Evolutionary conservation across 2,329 filamentous ascomycete species (phyloP).

Genomic region (Pseudocercospora musae): DNA sequence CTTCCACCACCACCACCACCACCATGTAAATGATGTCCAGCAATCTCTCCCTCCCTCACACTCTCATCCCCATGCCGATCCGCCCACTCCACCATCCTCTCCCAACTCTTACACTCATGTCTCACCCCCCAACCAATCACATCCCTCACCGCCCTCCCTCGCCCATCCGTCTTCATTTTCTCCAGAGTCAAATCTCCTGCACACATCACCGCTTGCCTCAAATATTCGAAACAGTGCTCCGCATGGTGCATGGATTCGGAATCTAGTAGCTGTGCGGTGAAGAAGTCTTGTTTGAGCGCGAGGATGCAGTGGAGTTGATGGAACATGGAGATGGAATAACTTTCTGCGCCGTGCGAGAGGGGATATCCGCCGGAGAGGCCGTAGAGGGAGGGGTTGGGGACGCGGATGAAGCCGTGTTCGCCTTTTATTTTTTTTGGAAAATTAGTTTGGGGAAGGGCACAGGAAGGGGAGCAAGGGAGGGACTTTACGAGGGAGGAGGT

Average conservation of each 20-base stretch:
- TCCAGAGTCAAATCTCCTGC: conserved; percentile 7
- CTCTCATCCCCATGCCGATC: background rate
- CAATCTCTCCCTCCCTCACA: conserved; percentile 1
- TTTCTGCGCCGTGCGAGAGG: background rate
- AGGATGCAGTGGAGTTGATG: conserved; percentile 7
- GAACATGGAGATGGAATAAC: conserved; percentile 7
- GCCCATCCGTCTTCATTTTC: background rate
- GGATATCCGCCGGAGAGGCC: conserved; percentile 1
- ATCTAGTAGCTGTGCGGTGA: background rate
- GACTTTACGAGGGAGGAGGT: background rate
- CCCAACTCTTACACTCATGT: conserved; percentile 9
- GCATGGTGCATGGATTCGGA: background rate
- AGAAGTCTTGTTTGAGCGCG: background rate
- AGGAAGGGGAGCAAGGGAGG: background rate
- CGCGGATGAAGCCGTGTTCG: conserved; percentile 7
- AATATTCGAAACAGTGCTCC: conserved; percentile 8
- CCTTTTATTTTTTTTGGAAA: too few relatives aligned
- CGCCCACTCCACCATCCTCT: background rate
- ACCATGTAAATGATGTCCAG: background rate
- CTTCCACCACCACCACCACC: background rate
- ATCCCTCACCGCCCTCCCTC: background rate
- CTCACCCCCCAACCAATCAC: conserved; percentile 8
- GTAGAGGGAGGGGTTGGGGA: conserved; percentile 2
- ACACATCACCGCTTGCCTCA: conserved; percentile 8
- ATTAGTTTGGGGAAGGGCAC: too few relatives aligned